Conservation (phyloP, 1,284 basidiomycete species). For the Trametes sp. region DNA sequence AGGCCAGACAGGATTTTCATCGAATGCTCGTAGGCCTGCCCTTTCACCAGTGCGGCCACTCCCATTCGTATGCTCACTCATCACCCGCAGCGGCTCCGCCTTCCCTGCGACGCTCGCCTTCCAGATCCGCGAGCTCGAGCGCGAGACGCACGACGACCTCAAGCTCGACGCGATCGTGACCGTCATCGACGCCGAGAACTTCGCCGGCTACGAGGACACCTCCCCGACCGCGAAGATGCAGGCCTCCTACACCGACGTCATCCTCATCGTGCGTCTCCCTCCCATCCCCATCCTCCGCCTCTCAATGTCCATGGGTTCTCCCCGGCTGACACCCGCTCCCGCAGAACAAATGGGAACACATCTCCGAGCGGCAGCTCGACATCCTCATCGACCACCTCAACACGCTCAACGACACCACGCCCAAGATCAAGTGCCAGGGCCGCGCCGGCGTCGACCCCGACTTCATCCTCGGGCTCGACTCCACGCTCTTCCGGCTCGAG, state of each 20-base stretch:
- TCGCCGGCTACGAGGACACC: constrained; percentile 88
- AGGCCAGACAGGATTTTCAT: constrained; percentile 89
- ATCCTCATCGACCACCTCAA: constrained; percentile 86
- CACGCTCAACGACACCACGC: constrained; percentile 88
- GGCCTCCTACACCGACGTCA: constrained; percentile 91
- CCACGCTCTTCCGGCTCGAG: constrained; percentile 67
- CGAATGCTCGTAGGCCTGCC: constrained; percentile 79
- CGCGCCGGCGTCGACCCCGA: constrained; percentile 73
- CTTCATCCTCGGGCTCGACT: constrained; percentile 86
- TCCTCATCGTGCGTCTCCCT: constrained; percentile 72
- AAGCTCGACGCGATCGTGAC: constrained; percentile 90
- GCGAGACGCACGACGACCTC: constrained; percentile 76
- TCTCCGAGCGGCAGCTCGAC: constrained; percentile 80
- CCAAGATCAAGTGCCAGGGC: constrained; percentile 78
- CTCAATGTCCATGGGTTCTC: not conserved
- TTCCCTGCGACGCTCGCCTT: constrained; percentile 92
- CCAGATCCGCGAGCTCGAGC: constrained; percentile 88
- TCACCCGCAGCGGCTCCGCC: constrained; percentile 72
- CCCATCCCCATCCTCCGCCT: not conserved
- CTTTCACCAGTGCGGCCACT: not conserved
- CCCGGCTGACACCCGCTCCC: not conserved
- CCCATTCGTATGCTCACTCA: constrained; percentile 5
- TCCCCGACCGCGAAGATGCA: constrained; percentile 91
- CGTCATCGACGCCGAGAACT: constrained; percentile 91
- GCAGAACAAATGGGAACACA: constrained; percentile 88